Conservation (phyloP, 148 eudicot species). For the Rheum nobile region DNA sequence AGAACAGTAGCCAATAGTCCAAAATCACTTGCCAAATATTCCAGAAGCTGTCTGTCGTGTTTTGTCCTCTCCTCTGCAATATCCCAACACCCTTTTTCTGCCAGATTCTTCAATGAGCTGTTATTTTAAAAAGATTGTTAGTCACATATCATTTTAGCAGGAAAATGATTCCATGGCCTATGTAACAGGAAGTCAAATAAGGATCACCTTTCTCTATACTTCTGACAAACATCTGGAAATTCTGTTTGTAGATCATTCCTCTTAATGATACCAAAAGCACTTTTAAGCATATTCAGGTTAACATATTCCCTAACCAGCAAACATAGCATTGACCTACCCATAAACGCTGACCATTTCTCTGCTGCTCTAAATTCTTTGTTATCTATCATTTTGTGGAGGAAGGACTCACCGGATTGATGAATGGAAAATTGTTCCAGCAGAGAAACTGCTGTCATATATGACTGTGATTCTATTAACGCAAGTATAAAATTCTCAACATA, state of each 20-base stretch:
- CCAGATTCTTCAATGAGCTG: slow-evolving; percentile 81
- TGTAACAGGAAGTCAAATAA: background rate
- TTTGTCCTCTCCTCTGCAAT: slow-evolving; percentile 73
- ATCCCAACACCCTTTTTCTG: slow-evolving; percentile 96
- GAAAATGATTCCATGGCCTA: background rate
- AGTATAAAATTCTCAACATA: slow-evolving; percentile 52
- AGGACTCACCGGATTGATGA: slow-evolving; percentile 46
- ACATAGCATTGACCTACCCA: slow-evolving; percentile 72
- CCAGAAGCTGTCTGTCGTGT: slow-evolving; percentile 54
- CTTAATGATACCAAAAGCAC: slow-evolving; percentile 71
- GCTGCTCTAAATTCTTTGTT: slow-evolving; percentile 66
- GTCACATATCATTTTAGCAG: background rate
- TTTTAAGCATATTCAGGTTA: slow-evolving; percentile 40
- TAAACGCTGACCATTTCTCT: slow-evolving; percentile 89
- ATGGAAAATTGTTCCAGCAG: slow-evolving; percentile 67
- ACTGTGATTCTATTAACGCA: slow-evolving; percentile 48
- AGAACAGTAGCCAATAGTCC: background rate
- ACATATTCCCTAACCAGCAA: slow-evolving; percentile 58
- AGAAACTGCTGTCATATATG: slow-evolving; percentile 68
- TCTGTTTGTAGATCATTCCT: slow-evolving; percentile 61
- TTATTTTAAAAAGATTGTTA: slow-evolving; percentile 13
- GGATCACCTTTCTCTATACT: slow-evolving; percentile 81
- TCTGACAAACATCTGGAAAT: slow-evolving; percentile 70
- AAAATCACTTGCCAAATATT: slow-evolving; percentile 59
- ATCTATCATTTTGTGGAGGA: slow-evolving; percentile 51